Evolutionary conservation across 371 early-diverging fungal genomes (phyloP).

Genomic region (Mucor ambiguus): DNA sequence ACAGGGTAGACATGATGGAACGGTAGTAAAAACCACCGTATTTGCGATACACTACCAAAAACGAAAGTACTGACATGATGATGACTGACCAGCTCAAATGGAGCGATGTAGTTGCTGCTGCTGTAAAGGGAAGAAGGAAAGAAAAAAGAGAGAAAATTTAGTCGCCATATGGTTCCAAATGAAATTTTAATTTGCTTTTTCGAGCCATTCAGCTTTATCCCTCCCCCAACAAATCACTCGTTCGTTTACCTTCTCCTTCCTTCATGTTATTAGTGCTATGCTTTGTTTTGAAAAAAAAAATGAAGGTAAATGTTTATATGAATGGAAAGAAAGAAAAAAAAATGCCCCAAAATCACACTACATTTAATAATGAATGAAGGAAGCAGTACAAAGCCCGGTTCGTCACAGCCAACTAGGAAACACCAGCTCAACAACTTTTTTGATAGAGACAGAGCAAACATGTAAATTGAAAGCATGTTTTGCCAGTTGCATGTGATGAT

Average conservation of each 20-base stretch:
- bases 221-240: not conserved
- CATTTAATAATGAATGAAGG: not conserved
- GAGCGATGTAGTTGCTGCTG: not conserved
- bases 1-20: conserved; percentile 24
- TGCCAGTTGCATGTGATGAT: conserved; percentile 10
- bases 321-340: conserved; percentile 10
- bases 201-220: conserved; percentile 9
- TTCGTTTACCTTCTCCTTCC: conserved; percentile 7
- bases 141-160: not conserved
- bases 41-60: conserved; percentile 10
- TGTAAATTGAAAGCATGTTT: conserved; percentile 2
- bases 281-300: not conserved
- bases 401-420: not conserved
- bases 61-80: not conserved
- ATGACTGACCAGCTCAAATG: conserved; percentile 6
- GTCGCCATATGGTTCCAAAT: conserved; percentile 1
- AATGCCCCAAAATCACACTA: conserved; percentile 10
- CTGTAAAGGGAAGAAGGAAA: not conserved
- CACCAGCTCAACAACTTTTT: conserved; percentile 1
- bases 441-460: conserved; percentile 1
- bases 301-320: not conserved
- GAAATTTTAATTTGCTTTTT: conserved; percentile 4
- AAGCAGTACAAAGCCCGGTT: not conserved
- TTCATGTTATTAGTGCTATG: conserved; percentile 4
- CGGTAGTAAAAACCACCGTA: conserved; percentile 40